Evolutionary conservation across 2,329 filamentous ascomycete species (phyloP).

Genomic region (Stagonosporopsis tanaceti): DNA sequence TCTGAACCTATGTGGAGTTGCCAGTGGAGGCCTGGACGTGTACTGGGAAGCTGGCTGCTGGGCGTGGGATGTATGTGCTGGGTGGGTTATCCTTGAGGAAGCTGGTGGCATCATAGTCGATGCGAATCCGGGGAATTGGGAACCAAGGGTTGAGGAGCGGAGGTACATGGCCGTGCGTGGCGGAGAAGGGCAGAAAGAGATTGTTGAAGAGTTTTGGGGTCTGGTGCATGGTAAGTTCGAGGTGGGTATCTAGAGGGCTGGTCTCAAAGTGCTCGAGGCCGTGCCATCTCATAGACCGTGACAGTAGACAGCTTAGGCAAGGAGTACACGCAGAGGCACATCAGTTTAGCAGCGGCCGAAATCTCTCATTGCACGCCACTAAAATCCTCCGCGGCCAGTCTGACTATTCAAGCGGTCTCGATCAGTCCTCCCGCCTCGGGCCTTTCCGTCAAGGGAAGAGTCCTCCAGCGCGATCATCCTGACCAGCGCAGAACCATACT

Average conservation of each 20-base stretch:
- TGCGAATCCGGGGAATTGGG: constrained; percentile 77
- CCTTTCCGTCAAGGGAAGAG: constrained; percentile 31
- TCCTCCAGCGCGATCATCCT: constrained; percentile 33
- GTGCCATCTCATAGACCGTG: background rate
- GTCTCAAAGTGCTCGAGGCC: constrained; percentile 16
- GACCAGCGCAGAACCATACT: constrained; percentile 36
- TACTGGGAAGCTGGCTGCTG: constrained; percentile 89
- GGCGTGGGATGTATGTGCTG: constrained; percentile 86
- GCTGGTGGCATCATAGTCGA: constrained; percentile 76
- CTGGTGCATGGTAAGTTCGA: constrained; percentile 56
- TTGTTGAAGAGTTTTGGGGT: constrained; percentile 60
- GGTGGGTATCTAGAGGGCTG: constrained; percentile 44
- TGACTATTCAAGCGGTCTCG: constrained; percentile 38
- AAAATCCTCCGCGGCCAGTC: constrained; percentile 33
- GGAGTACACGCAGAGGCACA: constrained; percentile 13
- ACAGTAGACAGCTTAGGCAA: background rate
- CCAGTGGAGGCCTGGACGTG: constrained; percentile 73
- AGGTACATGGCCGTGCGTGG: constrained; percentile 61
- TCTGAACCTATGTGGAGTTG: constrained; percentile 76
- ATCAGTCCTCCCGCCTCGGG: constrained; percentile 35
- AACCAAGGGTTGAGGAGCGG: constrained; percentile 63
- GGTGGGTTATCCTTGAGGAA: constrained; percentile 78
- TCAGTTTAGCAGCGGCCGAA: constrained; percentile 36
- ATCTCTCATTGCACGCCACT: constrained; percentile 43
- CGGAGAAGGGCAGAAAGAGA: constrained; percentile 55